Base-by-base conservation (phyloP, 1,139 yeast genomes). In the Taphrina betulina region DNA sequence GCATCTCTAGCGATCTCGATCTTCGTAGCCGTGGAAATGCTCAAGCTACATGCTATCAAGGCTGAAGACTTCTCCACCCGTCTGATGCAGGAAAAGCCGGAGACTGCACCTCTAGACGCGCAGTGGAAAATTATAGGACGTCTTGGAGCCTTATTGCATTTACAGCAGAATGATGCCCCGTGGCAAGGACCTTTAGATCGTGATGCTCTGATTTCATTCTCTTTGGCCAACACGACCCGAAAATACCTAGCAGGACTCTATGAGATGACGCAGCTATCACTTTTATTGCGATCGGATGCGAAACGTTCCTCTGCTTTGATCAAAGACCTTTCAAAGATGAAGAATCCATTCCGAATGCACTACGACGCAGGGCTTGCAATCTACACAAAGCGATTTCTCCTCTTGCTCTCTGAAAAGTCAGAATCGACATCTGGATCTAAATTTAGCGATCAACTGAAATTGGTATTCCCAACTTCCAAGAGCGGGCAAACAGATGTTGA, bases 131-230 rank as follows among this genome's bases (percentile, higher is more conserved):
- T 83, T 50, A 68, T 85, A 26, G 75, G 87, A 2, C 74, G 89
- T 60, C 70, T 83, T 1, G 78, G 84, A 37, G 74, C 83, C 1
- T 72, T 83, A 43, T 76, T 79, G 58, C 75, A 75, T 60, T 71
- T 82, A 40, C 74, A 77, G 19, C 80, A 81, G 62, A 72, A 69
- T 22, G 82, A 85, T 3, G 76, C 78, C 33, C 81, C 80, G 60
- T 78, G 82, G 66, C 79, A 79, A 58, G 92, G 92, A 0, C 90
- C 92, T 3, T 72, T 85, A 41, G 83, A 86, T 22, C 76, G 84
- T 60, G 75, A 77, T 54, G 72, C 85, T 34, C 71, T 84, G 57
- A 75, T 79, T 41, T 85, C 84, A 67, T 78, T 92, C 66, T 83
- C 89, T 14, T 81, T 82, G 58, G 68, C 83, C 51, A 76, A 80